A percentile compares a stretch with the other conserved stretches of the same genome.
Evolutionary conservation across 2,329 filamentous ascomycete species (phyloP).

Genomic region (Beauveria sp.): DNA sequence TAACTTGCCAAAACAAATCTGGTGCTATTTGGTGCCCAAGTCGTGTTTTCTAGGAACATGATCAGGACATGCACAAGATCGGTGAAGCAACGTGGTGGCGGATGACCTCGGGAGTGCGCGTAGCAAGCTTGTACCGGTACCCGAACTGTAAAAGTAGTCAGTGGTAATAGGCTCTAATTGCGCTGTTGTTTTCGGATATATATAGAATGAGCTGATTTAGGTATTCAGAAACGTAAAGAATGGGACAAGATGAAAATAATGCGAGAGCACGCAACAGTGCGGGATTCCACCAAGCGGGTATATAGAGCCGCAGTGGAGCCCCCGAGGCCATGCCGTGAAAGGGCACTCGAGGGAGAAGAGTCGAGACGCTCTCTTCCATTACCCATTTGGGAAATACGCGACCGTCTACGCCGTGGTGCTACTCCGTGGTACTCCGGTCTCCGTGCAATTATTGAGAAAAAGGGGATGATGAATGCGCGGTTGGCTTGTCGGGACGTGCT

Average conservation of each 20-base stretch:
- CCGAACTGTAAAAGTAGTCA: neutral
- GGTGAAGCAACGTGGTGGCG: no score
- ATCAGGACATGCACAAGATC: neutral
- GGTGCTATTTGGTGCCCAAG: neutral
- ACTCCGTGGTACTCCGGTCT: conserved; percentile 4
- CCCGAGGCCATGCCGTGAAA: neutral
- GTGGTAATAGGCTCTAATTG: neutral
- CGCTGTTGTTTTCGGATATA: neutral
- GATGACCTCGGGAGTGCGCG: neutral
- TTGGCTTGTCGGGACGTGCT: neutral
- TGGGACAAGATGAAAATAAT: neutral
- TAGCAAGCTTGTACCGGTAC: neutral
- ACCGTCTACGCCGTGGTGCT: neutral
- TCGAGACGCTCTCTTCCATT: neutral
- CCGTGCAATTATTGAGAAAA: neutral
- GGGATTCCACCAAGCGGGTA: conserved; percentile 7
- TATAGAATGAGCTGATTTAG: conserved; percentile 2
- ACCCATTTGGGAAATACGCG: neutral
- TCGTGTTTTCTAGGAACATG: neutral
- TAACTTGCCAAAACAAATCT: neutral
- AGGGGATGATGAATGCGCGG: neutral
- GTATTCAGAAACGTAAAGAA: conserved; percentile 6
- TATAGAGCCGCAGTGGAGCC: conserved; percentile 5
- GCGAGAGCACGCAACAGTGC: neutral
- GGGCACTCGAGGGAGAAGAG: neutral